A percentile compares a stretch with the other conserved stretches of the same genome.
Evolutionary conservation across 805 yeast genomes (phyloP).

Genomic region (Starmerella bombi): DNA sequence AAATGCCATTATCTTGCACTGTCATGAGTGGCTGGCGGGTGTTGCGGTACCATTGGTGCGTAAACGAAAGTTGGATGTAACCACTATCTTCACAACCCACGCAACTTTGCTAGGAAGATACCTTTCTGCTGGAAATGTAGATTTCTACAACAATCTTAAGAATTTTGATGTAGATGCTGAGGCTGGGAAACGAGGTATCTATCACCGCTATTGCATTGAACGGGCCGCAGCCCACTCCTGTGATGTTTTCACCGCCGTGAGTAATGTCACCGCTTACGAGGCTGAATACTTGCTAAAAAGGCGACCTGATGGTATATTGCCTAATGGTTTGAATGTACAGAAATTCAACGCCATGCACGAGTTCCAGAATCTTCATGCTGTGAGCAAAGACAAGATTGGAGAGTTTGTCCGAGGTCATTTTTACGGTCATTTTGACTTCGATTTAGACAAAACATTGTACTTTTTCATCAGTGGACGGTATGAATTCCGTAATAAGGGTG

Average conservation of each 20-base stretch:
- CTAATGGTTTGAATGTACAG: constrained; percentile 90
- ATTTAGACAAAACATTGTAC: constrained; percentile 82
- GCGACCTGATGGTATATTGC: constrained; percentile 95
- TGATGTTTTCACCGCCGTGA: constrained; percentile 94
- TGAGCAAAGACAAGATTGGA: constrained; percentile 78
- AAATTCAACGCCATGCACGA: constrained; percentile 97
- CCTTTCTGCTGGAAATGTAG: constrained; percentile 91
- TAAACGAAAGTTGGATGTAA: constrained; percentile 80
- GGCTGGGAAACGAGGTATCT: constrained; percentile 95
- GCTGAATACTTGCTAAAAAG: constrained; percentile 84
- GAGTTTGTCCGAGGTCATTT: constrained; percentile 95
- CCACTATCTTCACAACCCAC: constrained; percentile 93
- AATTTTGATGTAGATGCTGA: constrained; percentile 91
- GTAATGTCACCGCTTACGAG: constrained; percentile 94
- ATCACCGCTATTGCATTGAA: constrained; percentile 93
- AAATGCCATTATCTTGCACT: constrained; percentile 84
- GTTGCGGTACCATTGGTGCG: constrained; percentile 87
- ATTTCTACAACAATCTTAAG: constrained; percentile 82
- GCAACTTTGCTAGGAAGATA: constrained; percentile 93
- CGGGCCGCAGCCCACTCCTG: constrained; percentile 92
- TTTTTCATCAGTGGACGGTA: constrained; percentile 96
- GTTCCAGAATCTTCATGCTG: constrained; percentile 90
- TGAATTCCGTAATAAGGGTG: constrained; percentile 94
- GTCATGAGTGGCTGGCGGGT: constrained; percentile 98
- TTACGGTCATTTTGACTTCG: constrained; percentile 92